These are phyloP conservation scores for Pseudozyma tsukubaensis DNA, from an alignment of 1,284 basidiomycete species.

Conservation along the genomic window DNA sequence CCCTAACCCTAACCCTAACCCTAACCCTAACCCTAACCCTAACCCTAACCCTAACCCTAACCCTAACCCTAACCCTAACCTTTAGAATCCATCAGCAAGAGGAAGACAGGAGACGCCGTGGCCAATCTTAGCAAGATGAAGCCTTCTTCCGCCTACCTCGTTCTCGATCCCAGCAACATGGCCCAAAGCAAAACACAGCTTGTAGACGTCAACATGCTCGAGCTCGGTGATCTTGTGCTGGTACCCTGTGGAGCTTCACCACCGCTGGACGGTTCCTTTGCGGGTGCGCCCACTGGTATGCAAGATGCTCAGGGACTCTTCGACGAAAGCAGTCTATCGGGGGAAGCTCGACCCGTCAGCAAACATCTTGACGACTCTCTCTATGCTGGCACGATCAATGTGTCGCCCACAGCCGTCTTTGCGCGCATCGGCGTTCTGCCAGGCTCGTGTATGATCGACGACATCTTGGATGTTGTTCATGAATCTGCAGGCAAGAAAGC, in stretches of 20 bases:
- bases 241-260: conserved; percentile 79
- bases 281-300: conserved; percentile 70
- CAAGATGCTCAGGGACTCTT: conserved; percentile 71
- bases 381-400: conserved; percentile 82
- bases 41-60: conserved; percentile 27
- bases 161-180: conserved; percentile 66
- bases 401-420: conserved; percentile 73
- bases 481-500: conserved; percentile 81
- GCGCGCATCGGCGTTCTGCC: conserved; percentile 75
- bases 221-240: conserved; percentile 80
- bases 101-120: conserved; percentile 77
- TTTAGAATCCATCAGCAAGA: conserved; percentile 70
- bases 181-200: conserved; percentile 22
- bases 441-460: conserved; percentile 81
- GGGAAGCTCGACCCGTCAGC: conserved; percentile 77
- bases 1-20: conserved; percentile 13
- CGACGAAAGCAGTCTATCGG: conserved; percentile 86
- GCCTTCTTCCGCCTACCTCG: conserved; percentile 76
- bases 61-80: conserved; percentile 28
- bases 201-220: conserved; percentile 70
- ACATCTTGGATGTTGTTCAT: conserved; percentile 79
- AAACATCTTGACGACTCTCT: conserved; percentile 78
- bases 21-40: conserved; percentile 24
- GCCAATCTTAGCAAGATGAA: conserved; percentile 77
- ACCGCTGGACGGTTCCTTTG: conserved; percentile 77